Conservation (phyloP, 139 green algal species). For the Deuterostichococcus epilithicus region DNA sequence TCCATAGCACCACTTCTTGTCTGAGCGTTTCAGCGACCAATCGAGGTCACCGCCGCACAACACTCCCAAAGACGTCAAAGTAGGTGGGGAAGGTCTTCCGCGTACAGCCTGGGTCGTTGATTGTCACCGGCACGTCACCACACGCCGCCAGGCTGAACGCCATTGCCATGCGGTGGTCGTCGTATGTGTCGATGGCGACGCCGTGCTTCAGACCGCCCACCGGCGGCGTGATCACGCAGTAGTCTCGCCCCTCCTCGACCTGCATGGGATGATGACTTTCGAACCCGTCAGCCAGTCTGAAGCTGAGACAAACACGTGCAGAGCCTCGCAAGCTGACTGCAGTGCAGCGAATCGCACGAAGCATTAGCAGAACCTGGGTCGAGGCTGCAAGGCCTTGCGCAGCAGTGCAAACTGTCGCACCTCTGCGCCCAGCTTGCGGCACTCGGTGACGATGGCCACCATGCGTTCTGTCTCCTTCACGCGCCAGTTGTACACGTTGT, state of each 20-base stretch:
- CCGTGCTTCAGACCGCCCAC: conserved; percentile 7
- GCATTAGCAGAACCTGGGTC: background rate
- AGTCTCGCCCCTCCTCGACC: conserved; percentile 89
- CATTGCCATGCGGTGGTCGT: conserved; percentile 97
- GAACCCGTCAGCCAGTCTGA: background rate
- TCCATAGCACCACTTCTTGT: too few species aligned
- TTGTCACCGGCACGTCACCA: conserved; percentile 62
- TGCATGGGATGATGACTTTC: background rate
- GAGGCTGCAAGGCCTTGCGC: background rate
- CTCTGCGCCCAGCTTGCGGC: conserved; percentile 81
- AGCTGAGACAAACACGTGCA: background rate
- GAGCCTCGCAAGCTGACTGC: too few species aligned
- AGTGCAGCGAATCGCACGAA: background rate
- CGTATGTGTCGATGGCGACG: conserved; percentile 86
- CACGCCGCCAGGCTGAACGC: conserved; percentile 81
- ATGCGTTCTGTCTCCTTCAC: conserved; percentile 99
- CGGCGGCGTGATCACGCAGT: conserved; percentile 94
- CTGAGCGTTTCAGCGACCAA: too few species aligned
- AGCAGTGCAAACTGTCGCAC: conserved; percentile 23
- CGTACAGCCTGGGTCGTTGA: conserved; percentile 89
- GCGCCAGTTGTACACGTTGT: conserved; percentile 96
- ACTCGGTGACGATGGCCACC: conserved; percentile 94
- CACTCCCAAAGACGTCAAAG: conserved; percentile 76
- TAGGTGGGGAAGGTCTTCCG: conserved; percentile 94
- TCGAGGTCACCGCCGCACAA: conserved; percentile 45